Percentiles rank a stretch among this genome's conserved stretches.
Evolutionary conservation across 371 early-diverging fungal genomes (phyloP).

Genomic region (Syncephalastrum racemosum): DNA sequence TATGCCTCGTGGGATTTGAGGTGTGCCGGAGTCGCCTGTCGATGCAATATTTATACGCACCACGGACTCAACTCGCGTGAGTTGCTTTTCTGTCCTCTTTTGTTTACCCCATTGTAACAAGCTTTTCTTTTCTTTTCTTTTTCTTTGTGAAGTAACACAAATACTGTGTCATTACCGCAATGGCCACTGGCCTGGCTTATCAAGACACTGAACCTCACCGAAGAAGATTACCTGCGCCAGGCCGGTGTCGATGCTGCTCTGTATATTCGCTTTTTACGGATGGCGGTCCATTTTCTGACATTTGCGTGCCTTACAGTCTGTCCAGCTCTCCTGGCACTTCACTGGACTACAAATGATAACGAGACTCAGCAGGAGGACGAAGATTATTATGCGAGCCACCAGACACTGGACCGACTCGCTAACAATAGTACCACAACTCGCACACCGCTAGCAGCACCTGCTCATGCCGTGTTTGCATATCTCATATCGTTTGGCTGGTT

Average conservation of each 20-base stretch:
- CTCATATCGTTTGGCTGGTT: conserved; percentile 41
- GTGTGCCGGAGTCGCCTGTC: conserved; percentile 41
- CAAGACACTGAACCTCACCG: conserved; percentile 30
- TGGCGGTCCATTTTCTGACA: conserved; percentile 59
- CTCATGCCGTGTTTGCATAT: conserved; percentile 41
- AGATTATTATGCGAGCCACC: conserved; percentile 10
- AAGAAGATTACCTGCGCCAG: conserved; percentile 45
- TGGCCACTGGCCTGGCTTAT: conserved; percentile 56
- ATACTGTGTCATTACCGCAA: conserved; percentile 21
- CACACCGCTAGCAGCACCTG: conserved; percentile 33
- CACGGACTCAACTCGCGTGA: conserved; percentile 54
- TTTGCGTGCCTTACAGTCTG: conserved; percentile 47
- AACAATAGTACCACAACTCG: conserved; percentile 6
- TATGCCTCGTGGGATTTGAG: conserved; percentile 54
- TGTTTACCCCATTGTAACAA: conserved; percentile 1
- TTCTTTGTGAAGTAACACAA: not conserved
- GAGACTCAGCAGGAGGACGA: conserved; percentile 5
- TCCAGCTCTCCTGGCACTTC: conserved; percentile 51
- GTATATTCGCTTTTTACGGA: conserved; percentile 67
- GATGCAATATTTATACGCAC: conserved; percentile 56
- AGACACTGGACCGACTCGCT: conserved; percentile 3
- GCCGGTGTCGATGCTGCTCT: conserved; percentile 68
- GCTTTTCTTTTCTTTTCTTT: conserved; percentile 5
- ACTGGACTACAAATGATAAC: conserved; percentile 32
- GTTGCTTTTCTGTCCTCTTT: not conserved